phyloP scores from a whole-genome alignment of 768 basidiomycete species.

The Leccinum subgranulosum region DNA sequence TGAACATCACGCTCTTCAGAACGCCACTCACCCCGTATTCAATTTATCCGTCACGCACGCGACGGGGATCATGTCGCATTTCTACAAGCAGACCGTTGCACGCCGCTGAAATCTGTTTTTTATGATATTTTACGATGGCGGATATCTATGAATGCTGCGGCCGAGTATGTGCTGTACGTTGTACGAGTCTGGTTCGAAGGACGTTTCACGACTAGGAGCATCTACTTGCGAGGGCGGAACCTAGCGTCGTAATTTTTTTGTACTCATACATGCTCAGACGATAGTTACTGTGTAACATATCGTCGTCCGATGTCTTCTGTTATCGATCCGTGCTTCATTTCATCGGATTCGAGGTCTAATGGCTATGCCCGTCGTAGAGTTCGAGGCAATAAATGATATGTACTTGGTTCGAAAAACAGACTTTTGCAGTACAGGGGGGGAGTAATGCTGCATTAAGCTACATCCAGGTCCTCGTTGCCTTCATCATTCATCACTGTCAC shows the following conservation, averaged over 20 bases:
- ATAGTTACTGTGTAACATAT: neutral
- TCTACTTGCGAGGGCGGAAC: neutral
- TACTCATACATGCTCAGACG: neutral
- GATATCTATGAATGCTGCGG: no score
- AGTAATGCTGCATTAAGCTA: no score
- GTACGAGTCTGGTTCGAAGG: no score
- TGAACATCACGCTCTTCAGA: slow-evolving; percentile 39
- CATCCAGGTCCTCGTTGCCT: no score
- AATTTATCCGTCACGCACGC: slow-evolving; percentile 70
- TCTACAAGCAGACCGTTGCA: slow-evolving; percentile 61
- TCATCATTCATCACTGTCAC: no score
- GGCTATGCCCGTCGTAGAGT: no score
- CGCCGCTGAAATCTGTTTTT: neutral
- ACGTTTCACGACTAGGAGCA: neutral
- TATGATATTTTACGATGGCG: neutral
- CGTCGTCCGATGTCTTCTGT: neutral
- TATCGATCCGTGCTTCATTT: no score
- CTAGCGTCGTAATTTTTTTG: neutral
- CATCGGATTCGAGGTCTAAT: no score
- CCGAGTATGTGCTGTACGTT: neutral
- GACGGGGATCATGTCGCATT: slow-evolving; percentile 65
- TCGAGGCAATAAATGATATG: neutral
- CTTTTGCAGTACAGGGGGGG: no score
- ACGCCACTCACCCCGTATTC: slow-evolving; percentile 79
- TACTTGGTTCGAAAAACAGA: no score